Base-by-base conservation (phyloP, 345 rosid species). In the Syzygium grande region DNA sequence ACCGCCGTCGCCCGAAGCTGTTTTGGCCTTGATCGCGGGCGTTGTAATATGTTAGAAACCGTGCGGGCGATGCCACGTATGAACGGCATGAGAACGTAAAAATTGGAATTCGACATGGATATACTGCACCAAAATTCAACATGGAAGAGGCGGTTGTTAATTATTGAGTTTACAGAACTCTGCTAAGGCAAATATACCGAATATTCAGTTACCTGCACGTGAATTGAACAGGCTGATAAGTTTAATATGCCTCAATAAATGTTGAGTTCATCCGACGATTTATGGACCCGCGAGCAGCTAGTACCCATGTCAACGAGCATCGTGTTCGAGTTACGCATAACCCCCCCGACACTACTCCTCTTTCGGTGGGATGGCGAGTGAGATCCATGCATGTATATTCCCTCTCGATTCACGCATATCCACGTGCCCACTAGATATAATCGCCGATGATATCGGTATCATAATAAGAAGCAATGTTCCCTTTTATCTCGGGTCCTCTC, bases 131-230 rank as follows among this genome's bases (percentile, higher is more conserved):
- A 0, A 68, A 17, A 30, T 2, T 43, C 46, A 7, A 6, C 46
- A 43, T 6, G 7, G 2, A 9, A 68, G 25, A 4, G 14, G 23
- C 0, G 25, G 13, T 17, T 17, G 13, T 68, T 7, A 38, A 38
- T 34, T 0, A 17, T 34, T 9, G 21, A 73, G 14, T 27, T 34
- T 0, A 5, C 7, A 2, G 6, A 30, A 30, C 23, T 2, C 43
- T 65, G 3, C 41, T 16, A 16, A 65, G 41, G 41, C 3, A 3
- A 13, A n/a, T 16, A n/a, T 2, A 15, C 0, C 17, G 43, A 30
- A 30, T 16, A 30, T 30, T 65, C 0, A 8, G 78, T 65, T 65
- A 30, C 2, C 0, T 30, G 78, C 41, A 3, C 4, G 1, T 65
- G 2, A 30, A 16, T 65, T 30, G 41, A 65, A 65, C 14, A 0